Base-by-base conservation (phyloP, 1,139 yeast genomes). In the Hanseniaspora sp. region DNA sequence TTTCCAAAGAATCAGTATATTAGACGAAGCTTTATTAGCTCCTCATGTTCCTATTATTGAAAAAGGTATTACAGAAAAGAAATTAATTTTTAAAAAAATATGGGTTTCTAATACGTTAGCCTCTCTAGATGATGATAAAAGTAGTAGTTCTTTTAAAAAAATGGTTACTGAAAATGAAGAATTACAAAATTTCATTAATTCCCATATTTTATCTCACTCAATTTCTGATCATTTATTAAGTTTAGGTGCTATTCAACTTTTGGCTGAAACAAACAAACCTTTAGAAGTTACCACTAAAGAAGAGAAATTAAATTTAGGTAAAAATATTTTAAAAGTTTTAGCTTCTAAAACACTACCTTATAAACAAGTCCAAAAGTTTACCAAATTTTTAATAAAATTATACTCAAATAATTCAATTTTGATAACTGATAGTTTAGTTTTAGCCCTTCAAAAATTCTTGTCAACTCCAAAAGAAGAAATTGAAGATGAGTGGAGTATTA, bases 31-130 rank as follows among this genome's bases (percentile, higher is more conserved):
- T 15, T 52, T 53, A 11, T 45, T 55, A 30, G 18, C 58, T 1
- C 62, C 60, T 13, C 52, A 59, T 3, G 58, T 60, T 15, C 58
- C 58, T n/a, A 54, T 73, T 15, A 65, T 85, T 38, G 66, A 68
- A 23, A 67, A 71, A 30, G 96, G 96, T 0, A 69, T 88, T 15
- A 63, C 69, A 13, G 92, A 86, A 39, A 76, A 84, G 60, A 85
- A 85, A 59, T 68, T 75, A 11, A 77, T 76, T 39, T 67, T 86
- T 40, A 77, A 83, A 60, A 79, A 78, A 61, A 70, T 79, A 29
- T 92, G 97, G 97, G 74, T 77, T 53, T 65, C 74, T 38, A 71
- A 78, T 7, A 59, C 61, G 37, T 55, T 66, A 45, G 53, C 54
- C 18, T 54, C 58, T 11, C 65, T 74, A 38, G 54, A 18, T 17